Evolutionary conservation across 805 yeast genomes (phyloP), one percentile per base, ranked within the genome.

Genomic region (Saturnispora saitoi): DNA sequence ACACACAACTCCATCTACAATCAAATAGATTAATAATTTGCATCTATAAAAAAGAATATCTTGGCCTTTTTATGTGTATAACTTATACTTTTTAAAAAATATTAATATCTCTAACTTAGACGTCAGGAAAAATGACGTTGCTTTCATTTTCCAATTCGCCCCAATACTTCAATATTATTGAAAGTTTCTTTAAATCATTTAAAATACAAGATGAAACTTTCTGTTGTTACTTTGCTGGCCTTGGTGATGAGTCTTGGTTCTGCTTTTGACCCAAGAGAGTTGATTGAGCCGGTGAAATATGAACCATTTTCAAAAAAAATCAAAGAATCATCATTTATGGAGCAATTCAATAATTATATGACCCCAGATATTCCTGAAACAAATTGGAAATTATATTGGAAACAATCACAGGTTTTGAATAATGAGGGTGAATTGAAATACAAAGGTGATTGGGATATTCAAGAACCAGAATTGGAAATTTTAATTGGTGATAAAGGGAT

Each of bases 371-470:
- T 34, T 56, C 86, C 86, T 54, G 66, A 62, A 48, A 69, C 64
- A 42, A 66, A 67, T 48, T 68, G 64, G 63, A 58, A 60, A 30
- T 66, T 65, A 22, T 61, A 70, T 47, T 83, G 90, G 90, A 70
- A 68, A 50, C 70, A 75, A n/a, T 85, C 95, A 14, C 67, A 71
- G 43, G 77, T 77, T 8, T 67, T 62, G 54, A 75, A 71, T 54
- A 80, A 71, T 55, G 73, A 72, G 44, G 79, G 74, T 31, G 78
- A 75, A 56, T 72, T 75, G 55, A 60, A 80, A 3, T 87, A 84
- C 60, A 72, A 63, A 30, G 96, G 96, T 19, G 67, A 77, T 60
- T 88, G 96, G 96, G 67, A 69, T 7, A 70, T 89, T 38, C 88
- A 82, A 61, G 86, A 80, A 61, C 64, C 85, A 1, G 72, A 71